Percentiles rank a stretch among this genome's conserved stretches.
These are phyloP conservation scores for Boletus pseudo-olivaceus DNA, from an alignment of 768 basidiomycete species.

Conservation along the genomic window DNA sequence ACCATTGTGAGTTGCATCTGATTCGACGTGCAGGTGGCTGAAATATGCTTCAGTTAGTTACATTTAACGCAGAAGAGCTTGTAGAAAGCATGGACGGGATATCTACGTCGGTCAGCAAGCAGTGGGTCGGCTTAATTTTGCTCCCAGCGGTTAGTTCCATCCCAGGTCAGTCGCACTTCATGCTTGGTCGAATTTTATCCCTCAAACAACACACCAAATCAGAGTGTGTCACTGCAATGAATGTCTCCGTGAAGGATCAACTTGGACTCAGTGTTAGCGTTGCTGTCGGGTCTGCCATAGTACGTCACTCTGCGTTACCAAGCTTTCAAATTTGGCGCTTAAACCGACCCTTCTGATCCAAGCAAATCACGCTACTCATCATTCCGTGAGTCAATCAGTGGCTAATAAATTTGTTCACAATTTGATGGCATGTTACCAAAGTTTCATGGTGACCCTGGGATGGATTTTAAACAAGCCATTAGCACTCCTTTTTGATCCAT, in stretches of 20 bases:
- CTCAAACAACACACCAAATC: not conserved
- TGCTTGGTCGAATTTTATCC: not conserved
- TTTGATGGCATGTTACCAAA: constrained; percentile 25
- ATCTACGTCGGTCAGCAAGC: constrained; percentile 67
- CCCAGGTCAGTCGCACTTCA: constrained; percentile 48
- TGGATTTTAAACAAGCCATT: constrained; percentile 83
- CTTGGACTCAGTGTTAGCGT: constrained; percentile 81
- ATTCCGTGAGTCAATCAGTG: constrained; percentile 56
- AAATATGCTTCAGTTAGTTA: constrained; percentile 39
- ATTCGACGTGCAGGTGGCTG: not conserved
- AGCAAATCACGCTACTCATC: constrained; percentile 86
- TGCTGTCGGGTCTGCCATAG: constrained; percentile 75
- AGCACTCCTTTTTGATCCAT: constrained; percentile 84
- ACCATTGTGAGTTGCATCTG: constrained; percentile 51
- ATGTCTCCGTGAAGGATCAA: constrained; percentile 83
- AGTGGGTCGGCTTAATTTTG: constrained; percentile 87
- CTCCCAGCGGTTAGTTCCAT: constrained; percentile 81
- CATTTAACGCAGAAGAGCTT: constrained; percentile 66
- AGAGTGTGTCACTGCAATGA: constrained; percentile 89
- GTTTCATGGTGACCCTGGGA: constrained; percentile 68
- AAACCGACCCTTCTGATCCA: not conserved
- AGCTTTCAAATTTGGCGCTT: not conserved
- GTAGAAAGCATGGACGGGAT: constrained; percentile 84
- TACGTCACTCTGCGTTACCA: constrained; percentile 33
- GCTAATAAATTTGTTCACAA: not conserved